Evolutionary conservation across 768 basidiomycete genomes (phyloP), one percentile per base, ranked within the genome.

Genomic region (Tephrocybe rancida): DNA sequence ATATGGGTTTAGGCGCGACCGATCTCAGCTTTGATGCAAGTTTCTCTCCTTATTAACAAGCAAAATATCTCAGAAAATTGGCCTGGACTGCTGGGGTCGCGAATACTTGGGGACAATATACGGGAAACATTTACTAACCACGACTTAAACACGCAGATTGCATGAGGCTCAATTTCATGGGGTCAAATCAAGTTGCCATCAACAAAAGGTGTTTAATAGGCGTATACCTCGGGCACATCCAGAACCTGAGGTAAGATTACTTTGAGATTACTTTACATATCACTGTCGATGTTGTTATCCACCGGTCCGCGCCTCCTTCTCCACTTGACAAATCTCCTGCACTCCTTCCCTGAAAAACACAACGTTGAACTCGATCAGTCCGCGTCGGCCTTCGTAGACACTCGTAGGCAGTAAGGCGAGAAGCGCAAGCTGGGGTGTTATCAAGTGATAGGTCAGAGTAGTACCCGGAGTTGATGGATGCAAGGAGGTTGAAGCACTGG

Each of bases 321-420:
- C 91, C 8, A 91, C 82, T 45, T 85, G 81, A 60, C 86, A 87
- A 37, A 95, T 91, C 69, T 92, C 89, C 67, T 88, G 83, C 44
- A 92, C 81, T 0, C 92, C 92, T 66, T 86, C 87, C 61, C 92
- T 71, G 66, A 95, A 89, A 69, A 86, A 92, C 32, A 91, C 86
- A 2, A 94, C 87, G 62, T 95, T 95, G 70, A 88, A 93, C 64
- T 95, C 92, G 26, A 95, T 75, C 42, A 93, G 73, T 19, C 89
- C 90, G 16, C 89, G 77, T 50, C 87, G 78, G 55, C 81, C 78
- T 48, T 92, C 87, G 59, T 82, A 92, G 43, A 90, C 84, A 27
- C 78, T 73, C 2, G 89, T 87, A 24, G 88, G 88, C 16, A 94
- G 65, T 47, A 93, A 72, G 2, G 89, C 88, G 48, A 94, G 72